Base-by-base conservation (phyloP, 805 yeast genomes). In the Crinitomyces ghanaensis region DNA sequence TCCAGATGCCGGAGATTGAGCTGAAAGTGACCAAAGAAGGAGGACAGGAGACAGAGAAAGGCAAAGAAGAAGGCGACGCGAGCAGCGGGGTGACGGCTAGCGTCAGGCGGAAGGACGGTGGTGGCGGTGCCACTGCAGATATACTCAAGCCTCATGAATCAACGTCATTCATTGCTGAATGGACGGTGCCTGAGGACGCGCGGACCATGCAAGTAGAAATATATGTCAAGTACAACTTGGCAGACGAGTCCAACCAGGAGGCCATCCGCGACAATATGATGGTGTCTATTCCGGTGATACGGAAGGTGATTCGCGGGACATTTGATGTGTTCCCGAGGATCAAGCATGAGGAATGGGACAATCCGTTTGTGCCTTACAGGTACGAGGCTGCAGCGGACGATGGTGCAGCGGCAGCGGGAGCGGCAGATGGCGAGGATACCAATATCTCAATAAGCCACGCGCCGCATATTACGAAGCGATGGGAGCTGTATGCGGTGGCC, bases 261-360 rank as follows among this genome's bases (percentile, higher is more conserved):
- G 39, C 45, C 3, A 46, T 57, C n/a, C 54, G 44, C 17, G 40
- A 41, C n/a, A 45, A 43, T 17, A 27, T 44, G 6, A 12, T 33
- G 4, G 36, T 44, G 12, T 42, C 46, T 4, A 36, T 60, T 6
- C 54, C 58, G 9, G 56, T 59, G 0, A 34, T 46, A 12, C n/a
- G n/a, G n/a, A 37, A 41, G 23, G 64, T 65, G 5, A 56, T 61
- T 37, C 45, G 61, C 2, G 54, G 49, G 8, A 48, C 50, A 11
- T 60, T 57, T 32, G 57, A 54, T 17, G 53, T 61, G 5, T 22
- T 50, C 5, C 62, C 66, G 1, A 44, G 51, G 17, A 38, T 43
- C 8, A 48, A 53, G 25, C 45, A 44, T 1, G 53, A 49, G 16
- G 36, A 36, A 4, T 61, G 66, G 66, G 56, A 60, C n/a, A 54